Percentiles rank a stretch among this genome's conserved stretches.
phyloP scores from a whole-genome alignment of 192 early-diverging fungal genomes.

The Coemansia brasiliensis region DNA sequence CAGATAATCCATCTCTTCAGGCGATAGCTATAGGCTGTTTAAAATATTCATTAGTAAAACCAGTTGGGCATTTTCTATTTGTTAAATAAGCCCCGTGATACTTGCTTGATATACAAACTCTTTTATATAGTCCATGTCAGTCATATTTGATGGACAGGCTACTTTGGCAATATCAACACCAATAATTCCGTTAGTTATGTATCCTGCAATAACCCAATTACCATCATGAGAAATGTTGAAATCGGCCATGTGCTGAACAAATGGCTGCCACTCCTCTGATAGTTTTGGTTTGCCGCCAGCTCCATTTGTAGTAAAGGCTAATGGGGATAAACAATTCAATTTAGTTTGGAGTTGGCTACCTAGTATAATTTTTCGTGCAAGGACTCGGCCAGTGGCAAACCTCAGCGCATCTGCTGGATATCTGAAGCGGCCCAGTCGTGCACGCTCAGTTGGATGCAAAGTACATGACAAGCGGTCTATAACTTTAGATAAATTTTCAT shows the following conservation, averaged over 20 bases:
- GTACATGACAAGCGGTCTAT: not conserved
- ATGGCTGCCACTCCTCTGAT: not conserved
- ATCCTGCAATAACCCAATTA: constrained; percentile 31
- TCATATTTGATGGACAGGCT: constrained; percentile 14
- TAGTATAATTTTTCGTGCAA: constrained; percentile 14
- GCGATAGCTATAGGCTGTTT: constrained; percentile 33
- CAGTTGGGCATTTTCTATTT: too few relatives aligned
- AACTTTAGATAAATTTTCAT: too few relatives aligned
- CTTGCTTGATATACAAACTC: constrained; percentile 33
- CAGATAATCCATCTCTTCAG: constrained; percentile 15
- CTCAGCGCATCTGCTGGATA: constrained; percentile 23
- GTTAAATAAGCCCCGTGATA: not conserved
- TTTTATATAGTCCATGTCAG: constrained; percentile 18
- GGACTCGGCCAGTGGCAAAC: constrained; percentile 21
- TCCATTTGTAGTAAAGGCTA: constrained; percentile 1
- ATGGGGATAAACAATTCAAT: not conserved
- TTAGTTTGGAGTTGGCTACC: not conserved
- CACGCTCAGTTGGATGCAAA: not conserved
- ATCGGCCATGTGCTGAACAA: constrained; percentile 9
- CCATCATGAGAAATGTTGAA: constrained; percentile 54
- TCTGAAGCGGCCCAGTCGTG: constrained; percentile 7
- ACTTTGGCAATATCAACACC: constrained; percentile 40
- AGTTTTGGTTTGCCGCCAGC: constrained; percentile 30
- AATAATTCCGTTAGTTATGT: constrained; percentile 9
- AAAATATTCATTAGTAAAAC: too few relatives aligned